Percentiles rank a stretch among this genome's conserved stretches.
phyloP scores from a whole-genome alignment of 2,329 filamentous ascomycete genomes.

The Ceratocystis colombiana region DNA sequence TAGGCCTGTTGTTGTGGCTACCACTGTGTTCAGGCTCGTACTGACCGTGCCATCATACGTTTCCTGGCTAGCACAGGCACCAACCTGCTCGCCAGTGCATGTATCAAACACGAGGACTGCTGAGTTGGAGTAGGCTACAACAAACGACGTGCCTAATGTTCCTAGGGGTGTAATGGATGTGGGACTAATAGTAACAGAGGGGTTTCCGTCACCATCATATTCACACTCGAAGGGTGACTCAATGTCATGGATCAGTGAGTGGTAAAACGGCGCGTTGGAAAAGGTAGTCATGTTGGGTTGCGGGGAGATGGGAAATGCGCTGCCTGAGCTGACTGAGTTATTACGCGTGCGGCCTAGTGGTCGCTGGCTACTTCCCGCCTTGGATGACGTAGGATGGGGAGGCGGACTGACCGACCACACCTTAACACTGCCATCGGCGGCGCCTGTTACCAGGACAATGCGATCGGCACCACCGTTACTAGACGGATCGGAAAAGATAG shows the following conservation, averaged over 20 bases:
- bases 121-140: slow-evolving; percentile 85
- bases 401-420: slow-evolving; percentile 92
- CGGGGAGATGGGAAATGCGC: slow-evolving; percentile 79
- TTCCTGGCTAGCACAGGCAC: slow-evolving; percentile 84
- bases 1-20: slow-evolving; percentile 72
- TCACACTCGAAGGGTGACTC: slow-evolving; percentile 39
- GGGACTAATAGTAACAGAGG: slow-evolving; percentile 55
- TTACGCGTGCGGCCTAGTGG: slow-evolving; percentile 60
- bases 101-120: slow-evolving; percentile 89
- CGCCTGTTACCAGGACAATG: slow-evolving; percentile 81
- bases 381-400: slow-evolving; percentile 72
- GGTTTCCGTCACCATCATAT: slow-evolving; percentile 36
- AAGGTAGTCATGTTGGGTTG: slow-evolving; percentile 67
- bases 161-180: slow-evolving; percentile 91
- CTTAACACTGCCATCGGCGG: slow-evolving; percentile 81
- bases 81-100: slow-evolving; percentile 78
- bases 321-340: slow-evolving; percentile 90
- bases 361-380: slow-evolving; percentile 44
- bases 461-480: slow-evolving; percentile 73
- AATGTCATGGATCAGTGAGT: slow-evolving; percentile 82
- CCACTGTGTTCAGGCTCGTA: slow-evolving; percentile 81
- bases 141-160: slow-evolving; percentile 71
- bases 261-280: slow-evolving; percentile 74
- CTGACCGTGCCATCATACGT: slow-evolving; percentile 76
- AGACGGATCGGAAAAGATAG: slow-evolving; percentile 66